Conservation (phyloP, 1,284 basidiomycete genomes). For the Phaffia rhodozyma region DNA sequence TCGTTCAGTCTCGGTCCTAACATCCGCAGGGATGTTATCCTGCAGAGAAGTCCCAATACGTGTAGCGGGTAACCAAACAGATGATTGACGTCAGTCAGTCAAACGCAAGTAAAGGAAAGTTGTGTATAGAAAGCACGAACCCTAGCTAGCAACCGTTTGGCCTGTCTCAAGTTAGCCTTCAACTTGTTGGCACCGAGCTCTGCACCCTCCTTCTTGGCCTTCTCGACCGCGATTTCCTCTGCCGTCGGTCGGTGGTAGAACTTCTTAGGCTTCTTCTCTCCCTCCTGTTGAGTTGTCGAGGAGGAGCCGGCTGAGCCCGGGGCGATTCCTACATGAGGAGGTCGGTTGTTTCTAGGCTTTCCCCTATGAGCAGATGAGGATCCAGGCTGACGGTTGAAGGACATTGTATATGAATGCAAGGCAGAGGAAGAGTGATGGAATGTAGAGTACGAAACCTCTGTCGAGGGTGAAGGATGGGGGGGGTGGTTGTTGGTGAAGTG, state of each 20-base stretch:
- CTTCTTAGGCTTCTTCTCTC: constrained; percentile 12
- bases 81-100: neutral
- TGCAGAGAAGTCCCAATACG: constrained; percentile 26
- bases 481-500: too few relatives aligned
- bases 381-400: too few relatives aligned
- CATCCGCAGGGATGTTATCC: constrained; percentile 65
- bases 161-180: constrained; percentile 65
- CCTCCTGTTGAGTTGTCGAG: too few relatives aligned
- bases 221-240: constrained; percentile 4
- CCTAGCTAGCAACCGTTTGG: constrained; percentile 62
- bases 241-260: constrained; percentile 6
- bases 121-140: constrained; percentile 34
- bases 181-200: constrained; percentile 44
- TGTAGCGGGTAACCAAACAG: neutral
- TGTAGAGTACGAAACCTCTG: too few relatives aligned
- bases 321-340: too few relatives aligned
- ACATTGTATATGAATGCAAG: too few relatives aligned
- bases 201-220: constrained; percentile 3
- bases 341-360: too few relatives aligned
- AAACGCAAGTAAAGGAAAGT: neutral
- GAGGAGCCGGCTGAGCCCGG: too few relatives aligned
- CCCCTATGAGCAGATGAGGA: too few relatives aligned
- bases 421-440: too few relatives aligned
- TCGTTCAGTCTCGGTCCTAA: constrained; percentile 63
- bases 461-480: too few relatives aligned